Conservation (phyloP, 208 protist genomes). For the Trypanosoma lewisi region DNA sequence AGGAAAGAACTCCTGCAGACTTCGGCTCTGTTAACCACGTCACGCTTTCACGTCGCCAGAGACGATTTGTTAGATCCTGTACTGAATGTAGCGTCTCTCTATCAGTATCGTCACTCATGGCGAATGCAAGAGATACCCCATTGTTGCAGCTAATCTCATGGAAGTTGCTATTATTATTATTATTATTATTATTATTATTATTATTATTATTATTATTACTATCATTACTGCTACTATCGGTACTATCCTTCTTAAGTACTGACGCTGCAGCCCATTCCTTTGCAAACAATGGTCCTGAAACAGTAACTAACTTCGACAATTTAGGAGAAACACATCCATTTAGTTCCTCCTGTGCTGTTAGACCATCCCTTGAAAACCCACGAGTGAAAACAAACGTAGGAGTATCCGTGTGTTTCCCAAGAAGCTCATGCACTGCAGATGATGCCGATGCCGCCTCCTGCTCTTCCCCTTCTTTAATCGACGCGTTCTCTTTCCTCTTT, state of each 20-base stretch:
- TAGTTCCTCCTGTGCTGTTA: slow-evolving; percentile 18
- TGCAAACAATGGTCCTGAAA: slow-evolving; percentile 59
- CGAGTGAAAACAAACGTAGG: slow-evolving; percentile 25
- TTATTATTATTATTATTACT: neutral
- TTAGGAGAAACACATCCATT: neutral
- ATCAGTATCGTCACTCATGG: slow-evolving; percentile 18
- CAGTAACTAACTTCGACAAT: slow-evolving; percentile 38
- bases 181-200: neutral
- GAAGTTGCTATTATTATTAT: neutral
- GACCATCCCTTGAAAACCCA: slow-evolving; percentile 20
- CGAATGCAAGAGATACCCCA: slow-evolving; percentile 47
- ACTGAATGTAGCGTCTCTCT: slow-evolving; percentile 18
- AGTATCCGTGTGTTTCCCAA: slow-evolving; percentile 11
- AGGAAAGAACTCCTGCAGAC: slow-evolving; percentile 42
- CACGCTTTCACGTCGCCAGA: slow-evolving; percentile 68
- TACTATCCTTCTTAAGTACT: neutral
- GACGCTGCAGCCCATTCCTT: slow-evolving; percentile 63
- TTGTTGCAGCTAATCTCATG: slow-evolving; percentile 1
- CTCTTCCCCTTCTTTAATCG: neutral
- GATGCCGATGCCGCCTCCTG: no score
- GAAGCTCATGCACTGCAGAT: neutral
- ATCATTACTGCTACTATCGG: neutral
- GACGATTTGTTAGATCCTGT: slow-evolving; percentile 13
- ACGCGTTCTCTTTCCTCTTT: neutral
- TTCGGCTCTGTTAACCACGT: slow-evolving; percentile 36